phyloP scores from a whole-genome alignment of 2,329 filamentous ascomycete species.

The Phialemoniopsis sp. region DNA sequence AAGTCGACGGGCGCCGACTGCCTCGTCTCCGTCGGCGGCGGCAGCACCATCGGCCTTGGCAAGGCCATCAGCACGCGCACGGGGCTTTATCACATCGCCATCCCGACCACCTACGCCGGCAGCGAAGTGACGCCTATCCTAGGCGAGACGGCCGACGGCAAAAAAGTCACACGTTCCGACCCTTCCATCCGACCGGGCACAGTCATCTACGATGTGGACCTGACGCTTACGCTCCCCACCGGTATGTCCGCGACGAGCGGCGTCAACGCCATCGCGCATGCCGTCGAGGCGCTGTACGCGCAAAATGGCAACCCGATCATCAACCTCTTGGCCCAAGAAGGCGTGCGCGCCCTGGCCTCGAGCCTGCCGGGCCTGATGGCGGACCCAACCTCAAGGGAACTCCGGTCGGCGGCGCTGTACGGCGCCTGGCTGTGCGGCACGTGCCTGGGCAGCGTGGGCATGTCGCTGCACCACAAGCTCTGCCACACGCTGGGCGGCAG shows the following conservation, averaged over 20 bases:
- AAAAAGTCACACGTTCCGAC: constrained; percentile 54
- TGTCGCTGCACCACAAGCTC: constrained; percentile 65
- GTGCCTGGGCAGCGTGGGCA: constrained; percentile 54
- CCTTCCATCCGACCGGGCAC: constrained; percentile 55
- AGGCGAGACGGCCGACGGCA: constrained; percentile 54
- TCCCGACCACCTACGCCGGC: constrained; percentile 59
- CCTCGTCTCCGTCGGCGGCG: constrained; percentile 57
- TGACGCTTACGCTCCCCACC: constrained; percentile 54
- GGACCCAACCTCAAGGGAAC: constrained; percentile 31
- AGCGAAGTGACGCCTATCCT: constrained; percentile 64
- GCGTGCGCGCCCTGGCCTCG: constrained; percentile 45
- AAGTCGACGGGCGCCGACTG: constrained; percentile 42
- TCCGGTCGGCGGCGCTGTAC: constrained; percentile 43
- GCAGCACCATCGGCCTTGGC: constrained; percentile 58
- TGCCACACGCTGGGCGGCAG: constrained; percentile 61
- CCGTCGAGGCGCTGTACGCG: constrained; percentile 61
- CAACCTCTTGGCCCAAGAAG: constrained; percentile 53
- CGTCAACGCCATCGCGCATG: constrained; percentile 63
- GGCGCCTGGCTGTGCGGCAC: constrained; percentile 62
- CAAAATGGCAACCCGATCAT: constrained; percentile 58
- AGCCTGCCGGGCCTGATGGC: constrained; percentile 48
- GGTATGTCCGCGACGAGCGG: constrained; percentile 53
- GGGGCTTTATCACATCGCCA: constrained; percentile 13
- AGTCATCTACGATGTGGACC: constrained; percentile 62
- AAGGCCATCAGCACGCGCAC: constrained; percentile 39